Evolutionary conservation across 352 stramenopile species (phyloP).

Genomic region (Globisporangium mamillatum): DNA sequence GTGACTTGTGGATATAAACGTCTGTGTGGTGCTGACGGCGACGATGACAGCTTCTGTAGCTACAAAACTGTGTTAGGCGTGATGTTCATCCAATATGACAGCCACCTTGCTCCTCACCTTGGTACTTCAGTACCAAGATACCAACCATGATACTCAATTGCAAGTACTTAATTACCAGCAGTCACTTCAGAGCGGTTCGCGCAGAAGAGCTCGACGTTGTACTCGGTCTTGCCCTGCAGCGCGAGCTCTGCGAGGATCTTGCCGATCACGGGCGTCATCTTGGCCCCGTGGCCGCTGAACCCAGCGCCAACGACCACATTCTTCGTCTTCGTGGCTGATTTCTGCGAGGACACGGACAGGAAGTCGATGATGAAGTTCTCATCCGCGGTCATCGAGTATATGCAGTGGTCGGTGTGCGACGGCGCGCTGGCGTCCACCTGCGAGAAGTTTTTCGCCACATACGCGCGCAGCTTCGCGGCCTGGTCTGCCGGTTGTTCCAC

Average conservation of each 20-base stretch:
- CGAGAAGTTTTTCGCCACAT: conserved; percentile 45
- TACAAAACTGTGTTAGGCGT: too few species aligned
- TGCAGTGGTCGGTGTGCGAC: conserved; percentile 57
- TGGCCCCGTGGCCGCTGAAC: conserved; percentile 82
- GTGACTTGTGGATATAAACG: too few species aligned
- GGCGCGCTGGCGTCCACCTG: conserved; percentile 40
- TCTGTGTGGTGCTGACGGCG: too few species aligned
- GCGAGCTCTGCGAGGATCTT: conserved; percentile 75
- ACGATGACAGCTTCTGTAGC: too few species aligned
- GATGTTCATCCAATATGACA: not conserved
- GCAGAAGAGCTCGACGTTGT: conserved; percentile 46
- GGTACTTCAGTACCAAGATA: too few species aligned
- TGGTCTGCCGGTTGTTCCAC: conserved; percentile 31
- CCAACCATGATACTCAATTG: not conserved
- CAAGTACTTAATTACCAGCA: not conserved
- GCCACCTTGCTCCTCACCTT: not conserved
- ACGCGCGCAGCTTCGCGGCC: conserved; percentile 26
- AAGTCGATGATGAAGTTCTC: conserved; percentile 76
- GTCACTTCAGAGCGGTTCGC: conserved; percentile 11
- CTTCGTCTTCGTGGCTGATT: conserved; percentile 23
- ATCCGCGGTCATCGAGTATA: conserved; percentile 85
- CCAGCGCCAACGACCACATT: conserved; percentile 66
- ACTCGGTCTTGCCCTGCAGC: conserved; percentile 37
- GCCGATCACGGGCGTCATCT: conserved; percentile 83
- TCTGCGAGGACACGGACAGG: conserved; percentile 13